Conservation (phyloP, 257 asterid species). For the Solanum ahanhuiri region DNA sequence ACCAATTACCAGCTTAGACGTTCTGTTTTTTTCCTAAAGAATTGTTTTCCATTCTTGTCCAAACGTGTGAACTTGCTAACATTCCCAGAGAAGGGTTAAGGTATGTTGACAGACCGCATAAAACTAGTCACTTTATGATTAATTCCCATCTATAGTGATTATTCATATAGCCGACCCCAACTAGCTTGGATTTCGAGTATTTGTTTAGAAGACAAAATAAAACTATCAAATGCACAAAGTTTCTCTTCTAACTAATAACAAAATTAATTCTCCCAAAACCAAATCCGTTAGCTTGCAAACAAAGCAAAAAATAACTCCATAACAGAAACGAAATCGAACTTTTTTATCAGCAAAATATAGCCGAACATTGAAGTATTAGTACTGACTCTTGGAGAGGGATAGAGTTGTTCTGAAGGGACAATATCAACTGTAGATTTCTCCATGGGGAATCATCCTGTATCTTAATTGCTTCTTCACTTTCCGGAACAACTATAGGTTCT, state of each 20-base stretch:
- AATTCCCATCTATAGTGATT: neutral
- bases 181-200: neutral
- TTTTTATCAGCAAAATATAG: neutral
- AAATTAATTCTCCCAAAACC: neutral
- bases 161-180: neutral
- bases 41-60: neutral
- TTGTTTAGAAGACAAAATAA: neutral
- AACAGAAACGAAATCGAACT: neutral
- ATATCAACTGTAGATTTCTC: constrained; percentile 55
- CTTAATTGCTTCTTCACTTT: constrained; percentile 4
- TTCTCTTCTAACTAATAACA: neutral
- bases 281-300: neutral
- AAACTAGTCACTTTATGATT: neutral
- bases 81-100: neutral
- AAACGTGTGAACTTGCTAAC: neutral
- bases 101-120: neutral
- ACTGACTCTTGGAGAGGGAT: constrained; percentile 32
- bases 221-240: neutral
- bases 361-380: neutral
- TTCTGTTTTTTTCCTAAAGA: neutral
- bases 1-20: neutral
- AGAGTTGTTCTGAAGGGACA: constrained; percentile 45
- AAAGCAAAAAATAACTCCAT: neutral
- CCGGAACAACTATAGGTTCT: neutral
- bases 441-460: constrained; percentile 36